Conservation (phyloP, 768 basidiomycete genomes). For the Pleurotus tuoliensis region DNA sequence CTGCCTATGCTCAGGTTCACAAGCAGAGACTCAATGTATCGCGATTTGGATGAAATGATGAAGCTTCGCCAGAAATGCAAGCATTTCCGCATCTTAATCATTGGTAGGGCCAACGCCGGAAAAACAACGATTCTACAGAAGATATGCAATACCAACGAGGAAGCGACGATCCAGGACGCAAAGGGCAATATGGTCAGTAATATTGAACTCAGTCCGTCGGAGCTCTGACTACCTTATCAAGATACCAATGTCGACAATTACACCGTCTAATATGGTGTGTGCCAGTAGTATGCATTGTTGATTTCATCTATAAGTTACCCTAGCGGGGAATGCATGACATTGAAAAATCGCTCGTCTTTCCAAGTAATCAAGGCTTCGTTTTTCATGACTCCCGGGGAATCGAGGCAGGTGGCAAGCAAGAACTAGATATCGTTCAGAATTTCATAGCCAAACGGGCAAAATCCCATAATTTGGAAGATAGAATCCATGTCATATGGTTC, state of each 20-base stretch:
- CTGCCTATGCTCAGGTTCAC: not conserved
- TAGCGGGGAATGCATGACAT: constrained; percentile 10
- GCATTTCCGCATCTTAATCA: constrained; percentile 33
- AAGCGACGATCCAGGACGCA: constrained; percentile 22
- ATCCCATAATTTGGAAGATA: constrained; percentile 4
- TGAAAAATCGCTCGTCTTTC: constrained; percentile 7
- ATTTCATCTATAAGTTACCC: not conserved
- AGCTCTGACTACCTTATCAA: not conserved
- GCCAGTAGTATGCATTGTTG: not conserved
- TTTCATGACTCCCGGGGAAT: constrained; percentile 21
- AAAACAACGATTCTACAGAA: constrained; percentile 37
- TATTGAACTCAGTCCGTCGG: not conserved
- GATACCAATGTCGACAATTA: not conserved
- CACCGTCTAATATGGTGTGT: not conserved
- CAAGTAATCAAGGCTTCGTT: constrained; percentile 13
- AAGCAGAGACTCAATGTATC: not conserved
- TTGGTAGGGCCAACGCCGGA: constrained; percentile 36
- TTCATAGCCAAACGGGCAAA: constrained; percentile 10
- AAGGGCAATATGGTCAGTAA: constrained; percentile 16
- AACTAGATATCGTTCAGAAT: constrained; percentile 9
- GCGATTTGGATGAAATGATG: constrained; percentile 2
- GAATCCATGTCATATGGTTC: constrained; percentile 16
- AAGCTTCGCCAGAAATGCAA: constrained; percentile 6
- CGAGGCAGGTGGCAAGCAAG: constrained; percentile 14
- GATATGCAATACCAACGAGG: constrained; percentile 30